A percentile compares a stretch with the other conserved stretches of the same genome.
phyloP scores from a whole-genome alignment of 2,329 filamentous ascomycete genomes.

The Leptographium radiaticola region DNA sequence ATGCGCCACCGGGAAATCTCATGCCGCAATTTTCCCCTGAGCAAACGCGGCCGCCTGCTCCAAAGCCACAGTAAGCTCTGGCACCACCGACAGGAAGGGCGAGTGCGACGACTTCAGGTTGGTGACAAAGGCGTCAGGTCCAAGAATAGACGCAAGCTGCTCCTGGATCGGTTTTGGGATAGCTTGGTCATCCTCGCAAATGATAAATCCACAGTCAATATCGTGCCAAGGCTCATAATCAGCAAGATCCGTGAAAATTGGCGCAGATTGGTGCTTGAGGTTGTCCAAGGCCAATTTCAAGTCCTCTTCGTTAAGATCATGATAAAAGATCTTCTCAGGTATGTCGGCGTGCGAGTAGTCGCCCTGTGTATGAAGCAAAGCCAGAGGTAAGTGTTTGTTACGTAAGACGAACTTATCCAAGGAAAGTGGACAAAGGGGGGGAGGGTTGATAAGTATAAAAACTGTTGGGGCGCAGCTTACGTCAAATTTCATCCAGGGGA shows the following conservation, averaged over 20 bases:
- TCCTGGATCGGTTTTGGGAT: neutral
- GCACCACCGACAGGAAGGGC: conserved; percentile 1
- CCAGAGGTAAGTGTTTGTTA: neutral
- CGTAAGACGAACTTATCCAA: neutral
- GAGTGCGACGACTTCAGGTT: neutral
- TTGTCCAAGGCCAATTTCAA: neutral
- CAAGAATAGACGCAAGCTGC: neutral
- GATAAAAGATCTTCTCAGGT: conserved; percentile 1
- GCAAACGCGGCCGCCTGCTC: neutral
- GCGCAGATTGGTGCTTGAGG: neutral
- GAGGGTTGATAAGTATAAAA: too few species aligned
- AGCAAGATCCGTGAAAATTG: neutral
- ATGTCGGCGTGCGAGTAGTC: neutral
- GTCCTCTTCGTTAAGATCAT: neutral
- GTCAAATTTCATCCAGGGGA: conserved; percentile 14
- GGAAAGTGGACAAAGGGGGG: neutral
- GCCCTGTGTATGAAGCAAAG: neutral
- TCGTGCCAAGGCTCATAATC: conserved; percentile 3
- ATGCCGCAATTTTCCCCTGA: neutral
- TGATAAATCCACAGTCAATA: neutral
- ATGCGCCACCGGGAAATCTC: neutral
- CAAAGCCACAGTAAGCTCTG: neutral
- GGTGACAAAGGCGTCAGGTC: neutral
- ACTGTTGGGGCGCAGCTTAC: neutral
- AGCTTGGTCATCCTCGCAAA: conserved; percentile 2